phyloP scores from a whole-genome alignment of 2,329 filamentous ascomycete species.

The Pseudopyrenochaeta lycopersici region DNA sequence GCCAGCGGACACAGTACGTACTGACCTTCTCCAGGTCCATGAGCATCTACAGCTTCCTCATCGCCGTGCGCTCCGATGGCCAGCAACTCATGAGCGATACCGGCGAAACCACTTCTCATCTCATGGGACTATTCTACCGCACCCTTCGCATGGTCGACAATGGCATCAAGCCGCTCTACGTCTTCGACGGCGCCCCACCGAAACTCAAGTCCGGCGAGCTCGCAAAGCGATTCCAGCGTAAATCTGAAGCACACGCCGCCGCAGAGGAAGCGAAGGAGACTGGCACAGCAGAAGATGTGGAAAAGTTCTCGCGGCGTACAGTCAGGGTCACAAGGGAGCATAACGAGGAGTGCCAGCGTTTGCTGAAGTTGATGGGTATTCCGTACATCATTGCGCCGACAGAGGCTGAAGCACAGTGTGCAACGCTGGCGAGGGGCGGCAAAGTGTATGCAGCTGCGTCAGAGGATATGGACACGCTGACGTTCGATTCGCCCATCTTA shows the following conservation, averaged over 20 bases:
- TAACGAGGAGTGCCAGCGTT: conserved; percentile 89
- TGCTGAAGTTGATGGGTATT: conserved; percentile 94
- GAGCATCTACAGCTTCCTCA: conserved; percentile 99
- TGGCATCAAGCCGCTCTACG: conserved; percentile 97
- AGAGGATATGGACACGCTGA: conserved; percentile 99
- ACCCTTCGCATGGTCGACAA: conserved; percentile 98
- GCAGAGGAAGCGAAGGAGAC: conserved; percentile 97
- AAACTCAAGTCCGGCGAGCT: conserved; percentile 98
- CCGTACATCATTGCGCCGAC: conserved; percentile 95
- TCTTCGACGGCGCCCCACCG: conserved; percentile 95
- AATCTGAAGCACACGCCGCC: conserved; percentile 87
- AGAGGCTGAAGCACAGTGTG: conserved; percentile 97
- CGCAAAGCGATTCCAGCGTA: conserved; percentile 94
- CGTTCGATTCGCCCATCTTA: conserved; percentile 91
- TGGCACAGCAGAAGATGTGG: conserved; percentile 94
- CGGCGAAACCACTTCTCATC: conserved; percentile 95
- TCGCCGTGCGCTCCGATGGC: conserved; percentile 95
- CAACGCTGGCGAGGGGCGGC: conserved; percentile 83
- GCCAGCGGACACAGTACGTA: background rate
- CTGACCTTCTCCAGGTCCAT: conserved; percentile 72
- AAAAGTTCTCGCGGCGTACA: conserved; percentile 94
- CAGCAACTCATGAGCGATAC: conserved; percentile 95
- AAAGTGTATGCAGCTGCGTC: conserved; percentile 97
- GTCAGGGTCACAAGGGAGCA: conserved; percentile 96
- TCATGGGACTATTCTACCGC: conserved; percentile 99